Base-by-base conservation (phyloP, 2,329 filamentous ascomycete genomes). In the Cryphonectria carpinicola region DNA sequence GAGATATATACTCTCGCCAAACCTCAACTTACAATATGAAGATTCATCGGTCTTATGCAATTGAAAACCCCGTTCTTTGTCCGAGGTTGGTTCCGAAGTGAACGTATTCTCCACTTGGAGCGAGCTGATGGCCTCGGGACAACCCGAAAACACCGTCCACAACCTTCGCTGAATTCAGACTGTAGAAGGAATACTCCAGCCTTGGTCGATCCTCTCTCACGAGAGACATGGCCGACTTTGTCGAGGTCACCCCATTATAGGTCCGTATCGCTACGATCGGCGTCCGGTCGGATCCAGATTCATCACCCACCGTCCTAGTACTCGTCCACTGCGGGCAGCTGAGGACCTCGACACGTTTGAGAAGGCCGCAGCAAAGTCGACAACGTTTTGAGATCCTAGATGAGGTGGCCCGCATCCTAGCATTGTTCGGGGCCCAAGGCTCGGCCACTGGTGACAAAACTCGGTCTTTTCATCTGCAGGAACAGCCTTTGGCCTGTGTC, bases 51-150 rank as follows among this genome's bases (percentile, higher is more conserved):
- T 28, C n/a, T 56, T 56, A 56, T 56, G 28, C n/a, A 56, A 17
- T 56, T 28, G 22, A 56, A 56, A 28, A 28, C 52, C 52, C 52
- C 52, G 52, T 56, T 56, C 52, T 28, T 56, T 56, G 25, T 56
- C 52, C 52, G 52, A 56, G 4, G 11, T 28, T 28, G 13, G 52
- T 17, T 11, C 52, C n/a, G 52, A 56, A 11, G 25, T 6, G n/a
- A 5, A n/a, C n/a, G n/a, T n/a, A 28, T 28, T 28, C 52, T 49
- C 46, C 19, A n/a, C 46, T 49, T n/a, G 46, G n/a, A 56, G 52
- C 1, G 13, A 56, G 52, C n/a, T 56, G 52, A 56, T 28, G n/a
- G 25, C 28, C 11, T 56, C 52, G 25, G 52, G 52, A 56, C 8
- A 17, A 13, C 25, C 52, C 52, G 52, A 56, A 56, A 56, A 56